Evolutionary conservation across 768 basidiomycete genomes (phyloP), one percentile per base, ranked within the genome.

Genomic region (Clathrus columnatus): DNA sequence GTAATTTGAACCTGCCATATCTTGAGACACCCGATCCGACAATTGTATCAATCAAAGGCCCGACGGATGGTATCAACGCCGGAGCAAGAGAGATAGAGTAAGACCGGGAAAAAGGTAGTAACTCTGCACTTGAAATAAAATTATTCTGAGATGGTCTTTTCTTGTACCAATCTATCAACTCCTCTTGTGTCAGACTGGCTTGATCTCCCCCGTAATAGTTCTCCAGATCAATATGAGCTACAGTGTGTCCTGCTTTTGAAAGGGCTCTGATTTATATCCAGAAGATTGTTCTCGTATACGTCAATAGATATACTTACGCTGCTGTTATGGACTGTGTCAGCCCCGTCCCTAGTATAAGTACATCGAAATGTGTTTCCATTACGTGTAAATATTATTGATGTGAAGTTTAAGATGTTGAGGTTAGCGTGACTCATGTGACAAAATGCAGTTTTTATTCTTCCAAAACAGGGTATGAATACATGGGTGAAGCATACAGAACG

Each of bases 1-100:
- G 72, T 3, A 96, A 75, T 46, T 87, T 83, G 65, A 93, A 98
- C 2, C 84, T 85, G n/a, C 91, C 90, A 64, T 98, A 97, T 56
- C 85, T 83, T 7, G 91, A 78, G 14, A 97, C 91, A 21, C 91
- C 87, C 11, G 90, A 92, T 0, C 78, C 73, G 8, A 95, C 73
- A 2, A 98, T 73, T 1, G 86, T 79, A 1, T 86, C 78, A 42
- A 97, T 90, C 28, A 89, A 74, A 0, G 86, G 78, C 0, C 94
- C 93, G 6, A 79, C 64, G 0, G 91, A 84, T 1, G 89, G 85
- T 16, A 97, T 82, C 2, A 97, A 72, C 1, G 86, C 75, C 0
- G 94, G 94, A 7, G 79, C 75, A n/a, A 97, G 78, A 14, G 90
- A 93, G 24, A 97, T 70, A 0, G 92, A 83, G 68, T 93, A 98